Conservation (phyloP, 805 yeast species). For the Wickerhamiella parazyma region DNA sequence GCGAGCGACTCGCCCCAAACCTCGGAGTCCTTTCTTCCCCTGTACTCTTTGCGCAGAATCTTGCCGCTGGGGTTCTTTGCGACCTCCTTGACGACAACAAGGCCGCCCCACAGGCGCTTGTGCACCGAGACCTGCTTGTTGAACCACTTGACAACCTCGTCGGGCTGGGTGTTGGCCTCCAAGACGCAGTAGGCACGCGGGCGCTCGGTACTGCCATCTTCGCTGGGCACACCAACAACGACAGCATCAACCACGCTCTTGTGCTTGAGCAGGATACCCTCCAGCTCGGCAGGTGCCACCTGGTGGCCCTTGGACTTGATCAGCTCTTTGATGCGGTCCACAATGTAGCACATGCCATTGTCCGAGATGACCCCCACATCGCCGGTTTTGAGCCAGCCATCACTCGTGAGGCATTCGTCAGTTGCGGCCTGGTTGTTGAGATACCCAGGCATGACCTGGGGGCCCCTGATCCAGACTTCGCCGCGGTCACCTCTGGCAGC, state of each 20-base stretch:
- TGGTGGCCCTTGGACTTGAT: constrained; percentile 69
- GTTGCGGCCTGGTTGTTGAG: constrained; percentile 39
- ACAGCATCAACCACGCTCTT: constrained; percentile 76
- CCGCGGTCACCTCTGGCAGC: constrained; percentile 39
- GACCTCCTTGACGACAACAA: constrained; percentile 61
- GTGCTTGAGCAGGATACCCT: constrained; percentile 65
- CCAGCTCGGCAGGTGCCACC: constrained; percentile 89
- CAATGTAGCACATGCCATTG: constrained; percentile 32
- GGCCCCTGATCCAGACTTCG: constrained; percentile 44
- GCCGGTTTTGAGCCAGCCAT: constrained; percentile 49
- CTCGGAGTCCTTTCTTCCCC: constrained; percentile 33
- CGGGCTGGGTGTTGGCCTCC: constrained; percentile 15
- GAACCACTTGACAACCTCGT: constrained; percentile 24
- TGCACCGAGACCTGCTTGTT: constrained; percentile 27
- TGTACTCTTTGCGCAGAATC: constrained; percentile 79
- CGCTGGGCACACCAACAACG: constrained; percentile 58
- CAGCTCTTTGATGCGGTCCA: constrained; percentile 54
- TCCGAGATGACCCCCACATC: constrained; percentile 34
- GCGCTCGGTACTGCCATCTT: constrained; percentile 70
- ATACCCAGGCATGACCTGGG: constrained; percentile 40
- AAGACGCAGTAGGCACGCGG: constrained; percentile 29
- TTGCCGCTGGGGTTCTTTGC: constrained; percentile 95
- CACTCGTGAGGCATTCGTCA: constrained; percentile 30
- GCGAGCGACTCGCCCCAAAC: constrained; percentile 15
- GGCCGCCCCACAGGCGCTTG: constrained; percentile 31